phyloP scores from a whole-genome alignment of 768 basidiomycete species.

The Mycena filopes region DNA sequence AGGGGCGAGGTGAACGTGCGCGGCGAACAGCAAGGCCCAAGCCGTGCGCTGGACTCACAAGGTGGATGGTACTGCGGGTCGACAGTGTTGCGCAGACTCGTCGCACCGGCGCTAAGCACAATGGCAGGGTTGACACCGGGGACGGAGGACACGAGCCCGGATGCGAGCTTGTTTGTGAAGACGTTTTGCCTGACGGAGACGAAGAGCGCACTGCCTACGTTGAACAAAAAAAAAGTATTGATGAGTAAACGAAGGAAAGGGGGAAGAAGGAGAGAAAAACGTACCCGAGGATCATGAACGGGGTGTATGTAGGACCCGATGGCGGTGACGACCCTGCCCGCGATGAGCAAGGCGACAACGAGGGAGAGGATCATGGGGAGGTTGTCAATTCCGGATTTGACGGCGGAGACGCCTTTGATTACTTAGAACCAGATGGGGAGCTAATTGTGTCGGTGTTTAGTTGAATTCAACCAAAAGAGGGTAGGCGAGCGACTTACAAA shows the following conservation, averaged over 20 bases:
- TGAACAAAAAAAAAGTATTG: slow-evolving; percentile 24
- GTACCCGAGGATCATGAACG: slow-evolving; percentile 33
- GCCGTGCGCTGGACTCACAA: too few species aligned
- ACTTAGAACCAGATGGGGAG: slow-evolving; percentile 45
- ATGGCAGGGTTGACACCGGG: slow-evolving; percentile 13
- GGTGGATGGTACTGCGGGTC: not conserved
- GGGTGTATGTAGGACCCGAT: slow-evolving; percentile 50
- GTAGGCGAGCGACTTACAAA: slow-evolving; percentile 9
- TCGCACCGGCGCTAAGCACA: slow-evolving; percentile 20
- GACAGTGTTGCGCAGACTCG: slow-evolving; percentile 6
- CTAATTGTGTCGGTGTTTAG: not conserved
- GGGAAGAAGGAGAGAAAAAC: too few species aligned
- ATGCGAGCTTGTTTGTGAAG: slow-evolving; percentile 28
- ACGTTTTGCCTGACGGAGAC: slow-evolving; percentile 35
- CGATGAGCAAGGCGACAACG: slow-evolving; percentile 51
- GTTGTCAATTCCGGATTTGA: slow-evolving; percentile 45
- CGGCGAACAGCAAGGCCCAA: too few species aligned
- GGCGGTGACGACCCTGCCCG: slow-evolving; percentile 47
- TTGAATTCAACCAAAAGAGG: not conserved
- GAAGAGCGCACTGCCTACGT: slow-evolving; percentile 27
- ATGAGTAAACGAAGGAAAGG: not conserved
- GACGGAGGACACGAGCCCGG: slow-evolving; percentile 8
- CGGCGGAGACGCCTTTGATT: slow-evolving; percentile 47
- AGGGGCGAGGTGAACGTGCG: too few species aligned
- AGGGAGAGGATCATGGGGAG: slow-evolving; percentile 50